Percentiles rank a stretch among this genome's conserved stretches.
Conservation (phyloP, 1,284 basidiomycete genomes). For the Puccinia triticina region DNA sequence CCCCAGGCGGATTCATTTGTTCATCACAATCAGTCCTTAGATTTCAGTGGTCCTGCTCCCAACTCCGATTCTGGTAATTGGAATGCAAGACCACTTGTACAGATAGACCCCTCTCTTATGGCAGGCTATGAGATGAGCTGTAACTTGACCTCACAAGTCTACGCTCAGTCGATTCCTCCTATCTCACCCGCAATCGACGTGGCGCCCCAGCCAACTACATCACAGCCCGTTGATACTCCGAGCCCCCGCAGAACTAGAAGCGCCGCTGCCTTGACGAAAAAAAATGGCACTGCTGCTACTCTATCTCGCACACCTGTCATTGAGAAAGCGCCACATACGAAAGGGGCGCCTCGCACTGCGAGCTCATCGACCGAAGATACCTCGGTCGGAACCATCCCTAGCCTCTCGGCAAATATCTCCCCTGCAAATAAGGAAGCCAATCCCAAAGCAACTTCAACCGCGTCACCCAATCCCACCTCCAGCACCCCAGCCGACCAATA, state of each 20-base stretch:
- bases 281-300: not conserved
- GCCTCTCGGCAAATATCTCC: not conserved
- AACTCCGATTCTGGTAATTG: constrained; percentile 2
- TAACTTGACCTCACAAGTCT: not conserved
- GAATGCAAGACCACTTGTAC: not conserved
- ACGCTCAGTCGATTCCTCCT: constrained; percentile 3
- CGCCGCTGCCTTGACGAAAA: constrained; percentile 7
- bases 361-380: not conserved
- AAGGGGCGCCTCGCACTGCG: not conserved
- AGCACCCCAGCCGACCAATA: constrained; percentile 34
- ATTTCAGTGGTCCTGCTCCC: not conserved
- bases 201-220: not conserved
- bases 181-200: constrained; percentile 21
- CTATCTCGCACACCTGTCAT: not conserved
- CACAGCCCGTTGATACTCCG: not conserved
- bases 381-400: not conserved
- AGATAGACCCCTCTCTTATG: constrained; percentile 31
- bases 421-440: constrained; percentile 6
- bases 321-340: constrained; percentile 9
- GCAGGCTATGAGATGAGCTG: not conserved
- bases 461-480: not conserved
- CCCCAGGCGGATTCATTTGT: not conserved
- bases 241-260: constrained; percentile 35
- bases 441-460: not conserved
- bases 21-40: not conserved